Evolutionary conservation across 2,329 filamentous ascomycete species (phyloP), one percentile per base, ranked within the genome.

Genomic region (Rhynchosporium agropyri): DNA sequence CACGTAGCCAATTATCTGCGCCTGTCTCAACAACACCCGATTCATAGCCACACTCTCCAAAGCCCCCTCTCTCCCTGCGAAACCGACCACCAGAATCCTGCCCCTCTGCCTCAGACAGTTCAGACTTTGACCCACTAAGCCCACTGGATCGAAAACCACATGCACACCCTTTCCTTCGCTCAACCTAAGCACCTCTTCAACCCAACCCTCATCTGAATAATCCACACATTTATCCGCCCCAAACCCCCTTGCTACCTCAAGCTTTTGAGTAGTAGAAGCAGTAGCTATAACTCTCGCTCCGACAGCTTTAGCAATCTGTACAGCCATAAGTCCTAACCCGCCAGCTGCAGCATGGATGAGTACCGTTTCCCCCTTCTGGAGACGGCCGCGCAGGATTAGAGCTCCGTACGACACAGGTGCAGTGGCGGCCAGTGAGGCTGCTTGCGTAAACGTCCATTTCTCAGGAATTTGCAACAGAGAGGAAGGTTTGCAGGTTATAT

Each of bases 61-160:
- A 7, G 79, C 73, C 0, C 82, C 81, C 48, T 73, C 78, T 55
- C 79, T 76, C 0, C 81, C 84, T 5, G 83, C 84, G 70, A 87
- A 88, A 0, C 84, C 84, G 2, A 86, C 77, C 33, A 87, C 75
- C 2, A 88, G 77, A 20, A 88, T 73, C 38, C 80, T 75, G 0
- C 84, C 84, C 42, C 79, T 77, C 69, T 84, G 81, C 29, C 77
- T 82, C 38, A 84, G 73, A 66, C 83, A 84, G 63, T 79, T 79
- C 33, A 87, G 71, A 45, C 81, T 83, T 63, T 79, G 78, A 64
- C 81, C 78, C 7, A 87, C 82, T 29, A 83, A 76, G 0, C 84
- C 84, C 10, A 86, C 83, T 7, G 80, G 79, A 73, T 88, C 84
- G 68, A 83, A 83, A 12, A 86, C 81, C 0, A 85, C 77, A 73